These are phyloP conservation scores for Ceratocystis colombiana DNA, from an alignment of 2,329 filamentous ascomycete genomes.

Conservation along the genomic window DNA sequence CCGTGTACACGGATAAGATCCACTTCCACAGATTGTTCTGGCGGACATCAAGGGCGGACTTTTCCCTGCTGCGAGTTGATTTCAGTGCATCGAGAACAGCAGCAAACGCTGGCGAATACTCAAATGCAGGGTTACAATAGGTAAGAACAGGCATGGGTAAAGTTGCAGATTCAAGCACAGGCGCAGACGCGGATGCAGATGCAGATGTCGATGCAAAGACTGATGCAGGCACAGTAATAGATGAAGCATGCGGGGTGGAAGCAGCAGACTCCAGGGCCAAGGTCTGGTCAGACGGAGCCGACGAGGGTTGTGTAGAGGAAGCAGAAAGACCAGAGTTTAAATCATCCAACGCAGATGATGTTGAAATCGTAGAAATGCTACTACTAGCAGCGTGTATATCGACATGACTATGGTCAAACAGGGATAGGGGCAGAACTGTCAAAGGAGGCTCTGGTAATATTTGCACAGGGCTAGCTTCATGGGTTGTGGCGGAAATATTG, in stretches of 20 bases:
- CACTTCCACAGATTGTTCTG: conserved; percentile 36
- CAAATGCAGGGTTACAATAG: conserved; percentile 33
- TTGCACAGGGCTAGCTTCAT: not conserved
- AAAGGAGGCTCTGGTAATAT: not conserved
- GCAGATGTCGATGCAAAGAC: not conserved
- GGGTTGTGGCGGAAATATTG: not conserved
- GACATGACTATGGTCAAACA: conserved; percentile 12
- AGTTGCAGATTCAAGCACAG: not conserved
- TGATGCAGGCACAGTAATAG: not conserved
- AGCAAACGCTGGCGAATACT: conserved; percentile 30
- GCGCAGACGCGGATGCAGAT: not conserved
- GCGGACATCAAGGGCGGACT: conserved; percentile 27
- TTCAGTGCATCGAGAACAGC: conserved; percentile 29
- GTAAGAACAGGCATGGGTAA: conserved; percentile 26
- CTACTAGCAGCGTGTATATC: conserved; percentile 7
- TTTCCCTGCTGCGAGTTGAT: not conserved
- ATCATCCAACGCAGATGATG: conserved; percentile 20
- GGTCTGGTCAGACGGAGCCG: not conserved
- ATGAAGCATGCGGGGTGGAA: conserved; percentile 5
- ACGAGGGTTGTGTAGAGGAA: conserved; percentile 19
- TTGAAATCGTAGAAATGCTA: conserved; percentile 17
- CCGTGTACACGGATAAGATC: conserved; percentile 28
- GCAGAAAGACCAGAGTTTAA: conserved; percentile 20
- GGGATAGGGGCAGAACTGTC: not conserved
- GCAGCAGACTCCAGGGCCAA: conserved; percentile 8